Conservation (phyloP, 2,329 filamentous ascomycete genomes). For the Ilyonectria mors-panacis region DNA sequence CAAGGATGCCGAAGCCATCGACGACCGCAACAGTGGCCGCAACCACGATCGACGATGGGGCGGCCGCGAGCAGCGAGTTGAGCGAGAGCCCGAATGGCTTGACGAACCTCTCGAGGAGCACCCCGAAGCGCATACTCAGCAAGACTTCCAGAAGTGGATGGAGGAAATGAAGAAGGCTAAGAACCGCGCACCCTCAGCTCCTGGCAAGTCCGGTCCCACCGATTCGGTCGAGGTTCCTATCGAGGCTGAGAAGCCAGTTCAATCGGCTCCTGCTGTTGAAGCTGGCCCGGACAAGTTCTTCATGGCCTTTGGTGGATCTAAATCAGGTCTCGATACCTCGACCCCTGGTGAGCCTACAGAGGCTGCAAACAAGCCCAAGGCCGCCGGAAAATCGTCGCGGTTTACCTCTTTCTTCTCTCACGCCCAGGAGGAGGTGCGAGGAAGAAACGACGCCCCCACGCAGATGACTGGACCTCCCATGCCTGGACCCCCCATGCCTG, state of each 20-base stretch:
- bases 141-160: constrained; percentile 96
- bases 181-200: constrained; percentile 52
- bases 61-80: constrained; percentile 71
- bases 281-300: constrained; percentile 85
- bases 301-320: constrained; percentile 65
- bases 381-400: constrained; percentile 78
- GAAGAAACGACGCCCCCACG: constrained; percentile 65
- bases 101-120: constrained; percentile 81
- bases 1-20: constrained; percentile 56
- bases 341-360: constrained; percentile 65
- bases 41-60: constrained; percentile 68
- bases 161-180: constrained; percentile 85
- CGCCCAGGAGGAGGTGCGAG: constrained; percentile 65
- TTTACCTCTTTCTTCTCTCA: constrained; percentile 85
- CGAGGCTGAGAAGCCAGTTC: constrained; percentile 68
- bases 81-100: constrained; percentile 93
- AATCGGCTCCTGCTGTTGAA: constrained; percentile 75
- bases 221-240: constrained; percentile 54
- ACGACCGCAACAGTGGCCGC: constrained; percentile 72
- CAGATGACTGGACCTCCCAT: constrained; percentile 51
- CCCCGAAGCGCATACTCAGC: constrained; percentile 81
- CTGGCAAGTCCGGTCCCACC: constrained; percentile 54
- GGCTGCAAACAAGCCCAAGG: constrained; percentile 67
- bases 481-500: constrained; percentile 38
- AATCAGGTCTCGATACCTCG: constrained; percentile 61